Evolutionary conservation across 148 eudicot species (phyloP), one percentile per base, ranked within the genome.

Genomic region (Fagopyrum tataricum): DNA sequence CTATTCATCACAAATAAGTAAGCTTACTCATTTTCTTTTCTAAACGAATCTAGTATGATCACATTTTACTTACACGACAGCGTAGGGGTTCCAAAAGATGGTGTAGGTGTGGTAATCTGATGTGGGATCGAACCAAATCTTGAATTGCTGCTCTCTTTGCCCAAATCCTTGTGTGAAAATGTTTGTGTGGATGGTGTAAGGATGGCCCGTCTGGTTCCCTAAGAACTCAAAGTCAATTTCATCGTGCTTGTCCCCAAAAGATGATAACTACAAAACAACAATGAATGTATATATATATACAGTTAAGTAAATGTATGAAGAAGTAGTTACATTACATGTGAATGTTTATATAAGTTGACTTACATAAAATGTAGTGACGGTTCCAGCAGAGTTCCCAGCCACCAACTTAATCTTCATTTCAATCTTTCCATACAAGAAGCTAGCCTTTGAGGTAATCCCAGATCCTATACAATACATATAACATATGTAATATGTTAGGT

Each of bases 11-110:
- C 23, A 10, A 42, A 7, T 3, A 31, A 31, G 2, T 2, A 31
- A 31, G 37, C 2, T 31, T 31, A 0, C 15, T 40, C 41, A 17
- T 10, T 26, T 10, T 31, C 37, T 59, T 8, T 26, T 15, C 37
- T 31, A 31, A 31, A 31, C 37, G 37, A 31, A 2, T 3, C 18
- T 2, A 31, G 37, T 31, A 31, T 17, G 6, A 53, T n/a, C n/a
- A n/a, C n/a, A n/a, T n/a, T n/a, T n/a, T n/a, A n/a, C 84, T 78
- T 79, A 82, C 84, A 82, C 75, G 52, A 82, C 77, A 20, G 69
- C 75, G 15, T 72, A 51, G 0, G 79, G 82, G 67, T 41, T 82
- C 84, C 84, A 82, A 23, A 52, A 47, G 66, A 82, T 53, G 9
- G 79, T 73, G 73, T 75, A 82, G 52, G 75, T 82, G 59, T 82